Evolutionary conservation across 805 yeast species (phyloP), one percentile per base, ranked within the genome.

Genomic region (Gaillardinia entomophila): DNA sequence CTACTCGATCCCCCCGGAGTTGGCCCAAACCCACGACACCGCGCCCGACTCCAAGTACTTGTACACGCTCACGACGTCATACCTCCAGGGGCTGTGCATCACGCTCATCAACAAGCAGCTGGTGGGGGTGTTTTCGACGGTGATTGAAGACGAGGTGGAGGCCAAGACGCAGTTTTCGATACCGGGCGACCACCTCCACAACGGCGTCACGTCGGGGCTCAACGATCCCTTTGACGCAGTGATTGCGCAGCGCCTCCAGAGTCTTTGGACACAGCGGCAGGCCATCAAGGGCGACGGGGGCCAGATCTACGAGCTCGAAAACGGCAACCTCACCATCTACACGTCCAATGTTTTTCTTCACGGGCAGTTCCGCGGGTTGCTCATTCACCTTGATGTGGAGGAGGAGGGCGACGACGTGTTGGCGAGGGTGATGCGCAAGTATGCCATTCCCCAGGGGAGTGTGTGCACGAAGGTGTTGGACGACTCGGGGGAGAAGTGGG

Each of bases 201-300:
- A 50, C 23, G 79, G 82, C 5, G 73, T 78, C 20, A 72, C 78
- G 10, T 59, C 73, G 1, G 77, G 79, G 1, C 45, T 74, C 32
- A 70, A 68, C 33, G 84, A 79, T 37, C 65, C 71, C 16, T 71
- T 82, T 45, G 85, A 78, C 31, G 49, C 53, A 24, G 66, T 84
- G 27, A 51, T 80, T 2, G 62, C 62, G 14, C 68, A 68, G 20
- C 80, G 82, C 46, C 53, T 85, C 33, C 82, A 77, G 49, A 74
- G 84, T 41, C 51, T 80, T 31, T 85, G 95, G 95, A 57, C 66
- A 0, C 66, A 74, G 27, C 63, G 85, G 38, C 95, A 85, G 52
- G 63, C 73, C 7, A 69, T 83, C 31, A 73, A 75, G 45, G 92
- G 90, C 1, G 89, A 82, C 38, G 81, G 82, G 7, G 95, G 95